Percentiles rank a stretch among this genome's conserved stretches.
These are phyloP conservation scores for Clavispora asparagi DNA, from an alignment of 805 yeast species.

Conservation along the genomic window DNA sequence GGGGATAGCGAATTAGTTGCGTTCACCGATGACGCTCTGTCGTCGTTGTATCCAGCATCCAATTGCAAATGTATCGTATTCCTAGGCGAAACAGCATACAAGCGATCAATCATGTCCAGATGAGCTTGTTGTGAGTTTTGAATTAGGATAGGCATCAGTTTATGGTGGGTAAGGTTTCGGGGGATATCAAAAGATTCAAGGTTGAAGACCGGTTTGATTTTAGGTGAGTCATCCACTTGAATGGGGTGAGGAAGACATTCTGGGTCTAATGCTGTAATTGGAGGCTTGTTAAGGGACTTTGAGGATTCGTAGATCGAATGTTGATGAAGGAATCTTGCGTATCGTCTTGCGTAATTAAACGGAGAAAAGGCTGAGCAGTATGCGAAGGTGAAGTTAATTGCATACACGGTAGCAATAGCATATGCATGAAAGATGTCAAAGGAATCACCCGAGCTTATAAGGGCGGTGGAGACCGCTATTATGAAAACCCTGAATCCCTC, in stretches of 20 bases:
- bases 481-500: conserved; percentile 3
- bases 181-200: conserved; percentile 3
- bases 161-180: background rate
- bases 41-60: conserved; percentile 18
- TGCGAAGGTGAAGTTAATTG: conserved; percentile 7
- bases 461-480: background rate
- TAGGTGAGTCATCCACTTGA: background rate
- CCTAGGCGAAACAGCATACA: conserved; percentile 37
- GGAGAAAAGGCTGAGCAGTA: conserved; percentile 9
- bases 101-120: conserved; percentile 19
- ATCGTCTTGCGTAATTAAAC: conserved; percentile 3
- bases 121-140: conserved; percentile 3
- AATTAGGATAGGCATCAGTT: conserved; percentile 5
- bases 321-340: conserved; percentile 5
- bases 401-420: conserved; percentile 4
- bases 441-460: background rate
- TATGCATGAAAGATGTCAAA: background rate
- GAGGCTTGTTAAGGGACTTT: background rate
- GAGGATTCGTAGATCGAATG: conserved; percentile 3
- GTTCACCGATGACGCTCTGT: background rate
- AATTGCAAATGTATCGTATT: conserved; percentile 31
- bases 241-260: background rate
- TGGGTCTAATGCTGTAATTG: background rate
- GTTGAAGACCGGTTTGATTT: conserved; percentile 8
- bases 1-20: background rate